Base-by-base conservation (phyloP, 1,284 basidiomycete species). In the Volvariella surrecta region DNA sequence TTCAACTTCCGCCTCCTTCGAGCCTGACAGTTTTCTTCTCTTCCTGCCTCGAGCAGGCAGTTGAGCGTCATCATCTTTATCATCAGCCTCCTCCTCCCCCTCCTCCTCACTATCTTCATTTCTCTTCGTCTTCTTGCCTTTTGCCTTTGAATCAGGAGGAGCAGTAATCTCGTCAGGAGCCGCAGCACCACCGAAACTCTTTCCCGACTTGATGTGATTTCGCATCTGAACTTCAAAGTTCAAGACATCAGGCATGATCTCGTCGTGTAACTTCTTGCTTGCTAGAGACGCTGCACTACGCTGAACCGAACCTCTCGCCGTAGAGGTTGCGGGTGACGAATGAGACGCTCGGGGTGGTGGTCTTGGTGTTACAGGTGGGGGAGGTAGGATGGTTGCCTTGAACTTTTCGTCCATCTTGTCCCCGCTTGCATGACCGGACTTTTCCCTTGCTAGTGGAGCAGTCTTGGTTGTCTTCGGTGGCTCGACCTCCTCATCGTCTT, bases 231-330 rank as follows among this genome's bases (percentile, higher is more conserved):
- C 74, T 58, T 88, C 75, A 52, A 72, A 90, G 46, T 65, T 72
- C 37, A 78, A 52, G 8, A 88, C 67, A 52, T 92, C 89, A 0
- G 85, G 82, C 78, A 89, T 89, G 47, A 88, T 65, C 49, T 72
- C 73, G 10, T 84, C 73, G 30, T 72, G 73, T 34, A 92, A 59
- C 50, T 66, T 71, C 50, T 74, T 66, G 2, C 66, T 70, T 1
- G 87, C 89, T 51, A 72, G 77, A 11, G 70, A 68, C 1, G 88
- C 86, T 7, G 89, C 89, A 16, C 64, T 68, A 20, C 81, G 68
- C 52, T 64, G 68, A 16, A 66, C 63, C 22, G 53, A 24, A 16
- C 44, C 31, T n/a, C 19, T 22, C 6, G 22, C 8, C 31, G 39
- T 16, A 30, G 39, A 24, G 3, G 21, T 48, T 15, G 44, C 48